Base-by-base conservation (phyloP, 2,329 filamentous ascomycete genomes). In the Thielaviopsis populi region DNA sequence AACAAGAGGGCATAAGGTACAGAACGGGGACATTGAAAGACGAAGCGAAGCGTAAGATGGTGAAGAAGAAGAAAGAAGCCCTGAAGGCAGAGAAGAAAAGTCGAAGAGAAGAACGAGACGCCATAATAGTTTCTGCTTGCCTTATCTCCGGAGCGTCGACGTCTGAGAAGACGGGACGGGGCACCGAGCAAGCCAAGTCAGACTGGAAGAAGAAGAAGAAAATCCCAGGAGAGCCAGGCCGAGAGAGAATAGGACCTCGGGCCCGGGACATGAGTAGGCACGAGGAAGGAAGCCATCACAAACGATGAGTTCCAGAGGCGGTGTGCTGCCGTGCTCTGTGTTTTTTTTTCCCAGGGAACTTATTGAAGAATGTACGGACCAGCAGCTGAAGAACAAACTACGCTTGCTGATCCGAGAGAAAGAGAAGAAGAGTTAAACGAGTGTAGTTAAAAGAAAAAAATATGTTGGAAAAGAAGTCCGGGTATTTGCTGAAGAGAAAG, bases 1-100 rank as follows among this genome's bases (percentile, higher is more conserved):
- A 64, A 64, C 37, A 64, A 50, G 43, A 61, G 48, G 22, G 42
- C 42, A 50, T 50, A 64, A 64, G 53, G 46, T 50, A 61, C 13
- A 64, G 48, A 43, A 59, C 33, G 33, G 30, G 33, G 59, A 54
- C 22, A 53, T 24, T 41, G 53, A 65, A 58, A 48, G 41, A 43
- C 30, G 48, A 22, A 10, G 60, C 15, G 24, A 54, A 37, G 54
- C 22, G 37, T 48, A 33, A 43, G 59, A n/a, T n/a, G 42, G 43
- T 27, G 42, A 61, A 46, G 53, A 59, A 24, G 17, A 37, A 33
- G 46, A 50, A 15, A 48, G 46, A 67, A 48, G 6, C 4, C 46
- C 19, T 50, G 24, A 50, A 50, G 30, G 37, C 15, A 13, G 15
- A 56, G 30, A 62, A 56, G 19, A 63, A 27, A 63, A 37, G 7